Conservation (phyloP, 805 yeast genomes). For the Kazachstania kunashirensis region DNA sequence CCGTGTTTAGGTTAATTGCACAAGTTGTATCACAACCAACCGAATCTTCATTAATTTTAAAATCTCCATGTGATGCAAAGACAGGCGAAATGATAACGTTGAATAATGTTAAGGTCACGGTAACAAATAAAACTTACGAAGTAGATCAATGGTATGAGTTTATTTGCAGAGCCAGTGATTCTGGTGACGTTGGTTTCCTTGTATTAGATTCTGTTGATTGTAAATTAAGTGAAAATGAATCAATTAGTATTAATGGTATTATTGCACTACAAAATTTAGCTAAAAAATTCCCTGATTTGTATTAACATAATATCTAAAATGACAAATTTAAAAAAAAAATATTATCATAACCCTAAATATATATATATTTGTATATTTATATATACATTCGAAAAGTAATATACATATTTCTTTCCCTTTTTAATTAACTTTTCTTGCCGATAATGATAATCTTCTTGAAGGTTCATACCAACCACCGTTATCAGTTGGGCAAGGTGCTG, state of each 20-base stretch:
- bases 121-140: slow-evolving; percentile 18
- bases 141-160: slow-evolving; percentile 29
- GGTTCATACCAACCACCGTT: slow-evolving; percentile 59
- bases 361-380: background rate
- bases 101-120: slow-evolving; percentile 20
- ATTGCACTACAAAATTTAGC: slow-evolving; percentile 25
- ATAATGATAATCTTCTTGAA: slow-evolving; percentile 35
- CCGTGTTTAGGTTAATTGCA: slow-evolving; percentile 28
- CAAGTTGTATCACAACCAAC: slow-evolving; percentile 26
- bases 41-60: slow-evolving; percentile 19
- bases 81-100: slow-evolving; percentile 24
- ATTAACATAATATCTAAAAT: slow-evolving; percentile 9
- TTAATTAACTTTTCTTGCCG: slow-evolving; percentile 23
- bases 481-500: slow-evolving; percentile 57
- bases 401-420: background rate
- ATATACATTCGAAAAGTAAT: background rate
- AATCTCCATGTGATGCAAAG: slow-evolving; percentile 17
- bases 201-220: slow-evolving; percentile 28
- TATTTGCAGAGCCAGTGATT: slow-evolving; percentile 27
- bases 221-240: slow-evolving; percentile 18
- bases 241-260: slow-evolving; percentile 26
- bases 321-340: too few species aligned
- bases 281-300: slow-evolving; percentile 26
- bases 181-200: slow-evolving; percentile 27
- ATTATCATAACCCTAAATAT: too few species aligned